Conservation (phyloP, 164 flowering plant genomes). For the Santalum album region DNA sequence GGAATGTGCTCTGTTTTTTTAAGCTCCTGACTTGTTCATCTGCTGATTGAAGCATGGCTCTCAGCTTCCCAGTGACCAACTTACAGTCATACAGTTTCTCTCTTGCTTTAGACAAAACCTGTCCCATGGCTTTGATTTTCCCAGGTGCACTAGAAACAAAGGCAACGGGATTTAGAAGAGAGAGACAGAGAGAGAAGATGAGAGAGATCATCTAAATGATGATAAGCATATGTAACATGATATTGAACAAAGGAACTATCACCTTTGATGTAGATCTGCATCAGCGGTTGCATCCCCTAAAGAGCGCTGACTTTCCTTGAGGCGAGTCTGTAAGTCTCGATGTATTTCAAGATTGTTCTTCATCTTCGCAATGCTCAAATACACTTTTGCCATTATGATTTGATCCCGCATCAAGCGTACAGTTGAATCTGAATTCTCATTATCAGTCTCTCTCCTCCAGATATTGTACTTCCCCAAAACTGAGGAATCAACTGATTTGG, state of each 20-base stretch:
- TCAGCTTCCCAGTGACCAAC: constrained; percentile 77
- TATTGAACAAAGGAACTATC: constrained; percentile 3
- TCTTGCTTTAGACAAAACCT: constrained; percentile 73
- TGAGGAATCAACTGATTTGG: constrained; percentile 89
- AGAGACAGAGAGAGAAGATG: neutral
- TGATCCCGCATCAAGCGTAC: constrained; percentile 94
- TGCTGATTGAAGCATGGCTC: constrained; percentile 98
- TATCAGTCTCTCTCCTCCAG: constrained; percentile 91
- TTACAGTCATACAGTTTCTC: constrained; percentile 85
- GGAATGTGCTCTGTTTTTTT: constrained; percentile 96
- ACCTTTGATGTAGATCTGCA: constrained; percentile 79
- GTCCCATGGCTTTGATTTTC: constrained; percentile 88
- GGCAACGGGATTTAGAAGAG: neutral
- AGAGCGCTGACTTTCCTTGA: constrained; percentile 86
- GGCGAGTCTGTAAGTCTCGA: constrained; percentile 50
- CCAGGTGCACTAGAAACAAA: constrained; percentile 54
- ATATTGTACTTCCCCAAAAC: constrained; percentile 89
- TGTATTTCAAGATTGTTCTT: constrained; percentile 62
- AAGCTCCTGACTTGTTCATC: constrained; percentile 94
- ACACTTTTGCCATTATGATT: constrained; percentile 93
- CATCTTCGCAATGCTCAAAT: constrained; percentile 69
- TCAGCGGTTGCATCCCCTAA: constrained; percentile 79
- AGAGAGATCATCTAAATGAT: neutral
- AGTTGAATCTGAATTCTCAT: constrained; percentile 81
- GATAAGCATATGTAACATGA: neutral